Evolutionary conservation across 768 basidiomycete species (phyloP), one percentile per base, ranked within the genome.

Genomic region (Lanmaoa rubissima): DNA sequence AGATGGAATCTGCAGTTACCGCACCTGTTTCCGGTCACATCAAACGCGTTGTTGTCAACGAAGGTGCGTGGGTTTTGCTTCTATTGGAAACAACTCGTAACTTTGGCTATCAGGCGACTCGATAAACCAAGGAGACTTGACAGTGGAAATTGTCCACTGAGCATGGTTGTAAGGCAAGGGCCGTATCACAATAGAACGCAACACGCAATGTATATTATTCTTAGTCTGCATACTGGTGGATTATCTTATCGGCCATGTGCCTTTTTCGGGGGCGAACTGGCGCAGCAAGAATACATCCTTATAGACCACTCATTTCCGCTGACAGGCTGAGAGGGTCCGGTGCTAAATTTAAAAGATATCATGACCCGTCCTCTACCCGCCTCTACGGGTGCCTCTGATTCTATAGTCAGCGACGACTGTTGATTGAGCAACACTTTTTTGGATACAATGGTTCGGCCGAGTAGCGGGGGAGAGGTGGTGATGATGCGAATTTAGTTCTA

Each of bases 1-100:
- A 95, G 94, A 98, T 98, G 96, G 96, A 99, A 78, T 94, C 92
- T 60, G 87, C 92, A 60, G 94, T 98, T 45, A 96, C 94, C 32
- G 90, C 94, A 31, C 95, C 97, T 26, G 96, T 98, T 43, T 94
- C 94, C 49, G 97, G 97, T 43, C 93, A 94, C 73, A 82, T 98
- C 76, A 94, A 93, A 77, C 88, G 96, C 41, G 92, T 99, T 31
- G 83, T 87, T 50, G 93, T 98, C 51, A 84, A 86, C 60, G 90
- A 94, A 83, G 92, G 90, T 88, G 62, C 60, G 77, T 53, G 38
- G 35, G 49, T 47, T 31, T 57, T 48, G 14, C 43, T 49, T 21
- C 7, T 19, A 12, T 49, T 39, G 13, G n/a, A 40, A 51, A 21
- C 41, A 13, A 26, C 45, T n/a, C 26, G 17, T 61, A 21, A 65